phyloP scores from a whole-genome alignment of 805 yeast species.

The Limtongia smithiae region DNA sequence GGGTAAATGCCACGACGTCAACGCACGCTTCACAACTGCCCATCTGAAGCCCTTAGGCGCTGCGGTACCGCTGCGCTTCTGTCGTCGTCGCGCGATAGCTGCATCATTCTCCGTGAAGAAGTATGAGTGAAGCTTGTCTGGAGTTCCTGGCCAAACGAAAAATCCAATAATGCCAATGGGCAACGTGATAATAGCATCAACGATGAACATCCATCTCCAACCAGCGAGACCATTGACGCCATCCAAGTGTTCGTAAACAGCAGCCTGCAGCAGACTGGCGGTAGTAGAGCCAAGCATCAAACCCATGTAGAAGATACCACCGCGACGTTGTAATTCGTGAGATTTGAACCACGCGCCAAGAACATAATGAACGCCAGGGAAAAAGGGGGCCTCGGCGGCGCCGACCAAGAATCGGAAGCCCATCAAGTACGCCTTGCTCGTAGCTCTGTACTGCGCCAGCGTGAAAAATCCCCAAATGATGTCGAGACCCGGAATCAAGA shows the following conservation, averaged over 20 bases:
- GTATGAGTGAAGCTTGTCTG: conserved; percentile 51
- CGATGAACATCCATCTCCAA: conserved; percentile 73
- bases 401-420: conserved; percentile 66
- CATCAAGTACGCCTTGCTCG: conserved; percentile 50
- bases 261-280: conserved; percentile 60
- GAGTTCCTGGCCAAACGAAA: conserved; percentile 63
- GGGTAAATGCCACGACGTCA: conserved; percentile 48
- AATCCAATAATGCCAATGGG: conserved; percentile 56
- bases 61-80: conserved; percentile 39
- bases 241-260: conserved; percentile 46
- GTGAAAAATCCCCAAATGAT: conserved; percentile 67
- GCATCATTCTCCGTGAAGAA: conserved; percentile 57
- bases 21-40: conserved; percentile 45
- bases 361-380: conserved; percentile 49
- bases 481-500: conserved; percentile 54
- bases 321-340: conserved; percentile 57
- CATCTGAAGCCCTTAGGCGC: conserved; percentile 29
- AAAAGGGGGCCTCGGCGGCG: conserved; percentile 61
- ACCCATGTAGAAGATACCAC: conserved; percentile 59
- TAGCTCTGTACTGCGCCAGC: conserved; percentile 50
- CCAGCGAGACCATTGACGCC: conserved; percentile 55
- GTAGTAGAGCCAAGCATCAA: conserved; percentile 61
- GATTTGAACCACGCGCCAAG: conserved; percentile 58
- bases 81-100: conserved; percentile 47
- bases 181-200: conserved; percentile 59